phyloP scores from a whole-genome alignment of 805 yeast species.

The Candida jianshihensis region DNA sequence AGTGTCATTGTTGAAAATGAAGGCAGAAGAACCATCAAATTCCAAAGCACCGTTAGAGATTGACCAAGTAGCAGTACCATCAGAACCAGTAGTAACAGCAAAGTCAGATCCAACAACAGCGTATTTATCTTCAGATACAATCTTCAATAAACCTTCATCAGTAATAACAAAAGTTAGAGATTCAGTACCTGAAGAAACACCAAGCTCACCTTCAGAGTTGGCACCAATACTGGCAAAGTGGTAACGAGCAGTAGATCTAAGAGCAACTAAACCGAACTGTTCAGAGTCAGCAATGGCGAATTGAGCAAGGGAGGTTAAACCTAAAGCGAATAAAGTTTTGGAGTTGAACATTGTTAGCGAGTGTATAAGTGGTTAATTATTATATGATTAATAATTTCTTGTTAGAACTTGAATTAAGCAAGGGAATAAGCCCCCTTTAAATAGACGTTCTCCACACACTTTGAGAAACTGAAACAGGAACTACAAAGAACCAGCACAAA shows the following conservation, averaged over 20 bases:
- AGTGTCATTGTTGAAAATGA: conserved; percentile 26
- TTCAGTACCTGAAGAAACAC: conserved; percentile 13
- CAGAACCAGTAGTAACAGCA: conserved; percentile 20
- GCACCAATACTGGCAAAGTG: conserved; percentile 24
- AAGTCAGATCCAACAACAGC: conserved; percentile 21
- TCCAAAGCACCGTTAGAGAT: conserved; percentile 31
- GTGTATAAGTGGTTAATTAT: neutral
- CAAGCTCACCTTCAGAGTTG: conserved; percentile 8
- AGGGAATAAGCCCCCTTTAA: no score
- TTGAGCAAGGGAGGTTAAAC: conserved; percentile 22
- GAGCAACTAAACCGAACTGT: conserved; percentile 26
- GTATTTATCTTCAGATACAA: conserved; percentile 23
- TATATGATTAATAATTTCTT: no score
- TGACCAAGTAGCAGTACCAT: conserved; percentile 33
- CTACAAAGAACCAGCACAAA: no score
- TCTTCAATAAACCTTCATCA: conserved; percentile 26
- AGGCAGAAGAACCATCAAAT: conserved; percentile 28
- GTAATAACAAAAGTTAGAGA: conserved; percentile 19
- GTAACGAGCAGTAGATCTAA: conserved; percentile 30
- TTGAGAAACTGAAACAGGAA: no score
- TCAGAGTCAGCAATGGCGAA: conserved; percentile 29
- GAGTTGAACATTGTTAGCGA: conserved; percentile 22
- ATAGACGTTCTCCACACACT: no score
- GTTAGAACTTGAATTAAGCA: no score
- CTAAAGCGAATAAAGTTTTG: conserved; percentile 19